Evolutionary conservation across 345 rosid genomes (phyloP), one percentile per base, ranked within the genome.

Genomic region (Eucalyptus brandiana): DNA sequence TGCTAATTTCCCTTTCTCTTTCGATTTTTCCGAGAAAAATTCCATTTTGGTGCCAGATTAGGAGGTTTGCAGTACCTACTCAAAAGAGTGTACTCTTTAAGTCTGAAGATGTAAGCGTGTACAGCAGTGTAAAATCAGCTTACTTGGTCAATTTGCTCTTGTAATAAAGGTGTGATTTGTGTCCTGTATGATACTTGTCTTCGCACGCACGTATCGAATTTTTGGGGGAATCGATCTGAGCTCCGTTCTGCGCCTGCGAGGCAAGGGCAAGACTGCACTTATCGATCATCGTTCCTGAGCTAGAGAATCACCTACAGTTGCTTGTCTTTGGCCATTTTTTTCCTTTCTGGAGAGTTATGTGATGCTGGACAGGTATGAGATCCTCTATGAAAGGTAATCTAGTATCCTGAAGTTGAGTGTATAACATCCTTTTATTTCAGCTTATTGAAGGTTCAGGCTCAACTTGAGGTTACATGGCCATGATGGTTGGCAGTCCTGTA

Each of bases 61-160:
- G 93, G 87, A 50, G 88, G 92, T 87, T 91, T 92, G 91, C 45
- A 53, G 90, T 93, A 91, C 89, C 86, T 87, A 89, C 51, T 65
- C 85, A 85, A 94, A 32, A 93, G 96, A 89, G 87, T 91, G 93
- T 91, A 92, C 60, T 91, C 80, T 88, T 89, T 45, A 12, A 32
- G 80, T 90, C 89, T 51, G 92, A 92, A 92, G 95, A 93, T 91
- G 91, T 54, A 91, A 89, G 92, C 92, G 93, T 95, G 96, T 94
- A 95, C 92, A 95, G 94, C 91, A 90, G 93, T 92, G 93, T 93
- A 91, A 88, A 88, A 89, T 89, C 87, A 91, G 90, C 90, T 50
- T 87, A 92, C 89, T 90, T 83, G 47, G 91, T 50, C 80, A 53
- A 58, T 90, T 92, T 93, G 88, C 88, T 69, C 89, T 89, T 85